phyloP scores from a whole-genome alignment of 371 early-diverging fungal species.

The Blastocladiella emersonii region DNA sequence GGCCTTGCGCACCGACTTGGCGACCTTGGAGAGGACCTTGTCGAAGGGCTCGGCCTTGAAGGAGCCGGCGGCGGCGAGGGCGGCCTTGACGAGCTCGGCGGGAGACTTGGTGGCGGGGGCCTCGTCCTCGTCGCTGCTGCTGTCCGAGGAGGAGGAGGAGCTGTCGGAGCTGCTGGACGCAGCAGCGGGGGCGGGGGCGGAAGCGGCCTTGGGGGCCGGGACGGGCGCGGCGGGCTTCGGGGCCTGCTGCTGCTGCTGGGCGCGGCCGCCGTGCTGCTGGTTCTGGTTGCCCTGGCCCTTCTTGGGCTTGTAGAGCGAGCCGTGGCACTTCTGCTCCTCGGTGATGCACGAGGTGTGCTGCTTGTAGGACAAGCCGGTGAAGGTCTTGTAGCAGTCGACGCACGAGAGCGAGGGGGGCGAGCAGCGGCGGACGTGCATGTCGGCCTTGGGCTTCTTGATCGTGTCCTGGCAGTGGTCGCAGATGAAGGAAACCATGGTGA shows the following conservation, averaged over 20 bases:
- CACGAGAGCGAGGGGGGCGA: constrained; percentile 5
- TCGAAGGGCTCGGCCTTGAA: no score
- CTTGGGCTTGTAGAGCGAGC: constrained; percentile 4
- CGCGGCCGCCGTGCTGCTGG: background rate
- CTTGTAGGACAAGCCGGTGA: constrained; percentile 8
- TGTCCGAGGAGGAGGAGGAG: no score
- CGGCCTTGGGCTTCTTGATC: constrained; percentile 10
- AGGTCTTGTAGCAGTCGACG: constrained; percentile 8
- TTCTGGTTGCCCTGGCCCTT: background rate
- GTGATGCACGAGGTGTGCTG: constrained; percentile 12
- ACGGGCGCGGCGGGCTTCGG: background rate
- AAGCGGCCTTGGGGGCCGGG: background rate
- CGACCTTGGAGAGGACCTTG: no score
- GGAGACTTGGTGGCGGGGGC: no score
- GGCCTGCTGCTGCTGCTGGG: background rate
- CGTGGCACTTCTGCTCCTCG: constrained; percentile 12
- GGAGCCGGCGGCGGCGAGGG: no score
- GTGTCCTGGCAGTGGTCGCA: constrained; percentile 10
- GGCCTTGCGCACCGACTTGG: no score
- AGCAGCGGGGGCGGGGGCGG: background rate
- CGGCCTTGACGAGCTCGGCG: no score
- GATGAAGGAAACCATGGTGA: constrained; percentile 7
- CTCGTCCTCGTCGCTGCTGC: no score
- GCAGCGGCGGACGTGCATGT: constrained; percentile 8
- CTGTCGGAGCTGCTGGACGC: background rate